Base-by-base conservation (phyloP, 169 alveolate genomes). In the Perkinsus marinus region DNA sequence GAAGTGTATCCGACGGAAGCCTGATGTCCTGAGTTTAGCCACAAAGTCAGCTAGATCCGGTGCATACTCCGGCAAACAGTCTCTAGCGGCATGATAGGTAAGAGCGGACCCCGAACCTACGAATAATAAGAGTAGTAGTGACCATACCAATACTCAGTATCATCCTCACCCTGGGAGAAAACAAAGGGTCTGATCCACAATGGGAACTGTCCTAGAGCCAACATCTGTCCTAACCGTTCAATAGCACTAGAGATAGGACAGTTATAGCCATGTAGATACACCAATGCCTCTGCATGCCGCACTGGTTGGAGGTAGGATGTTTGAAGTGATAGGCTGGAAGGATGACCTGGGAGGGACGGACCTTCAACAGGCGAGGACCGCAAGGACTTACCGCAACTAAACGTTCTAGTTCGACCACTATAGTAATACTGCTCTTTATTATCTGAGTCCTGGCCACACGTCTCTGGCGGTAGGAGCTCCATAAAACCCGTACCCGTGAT, bases 121-220 rank as follows among this genome's bases (percentile, higher is more conserved):
- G 0, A 7, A 19, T 26, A 26, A 57, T 26, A 7, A 57, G 3
- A 57, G 79, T 57, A 19, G 79, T 19, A 13, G n/a, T n/a, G n/a
- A n/a, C n/a, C n/a, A n/a, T n/a, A n/a, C n/a, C n/a, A n/a, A n/a
- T n/a, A n/a, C n/a, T n/a, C n/a, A n/a, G n/a, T n/a, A 57, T 26
- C 34, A 0, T 57, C 37, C 79, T 57, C 26, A 30, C 93, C 92
- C 93, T 93, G 92, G 7, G 94, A 93, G 69, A 93, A 93, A 0
- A 93, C 94, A 91, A 93, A 39, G 13, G 94, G 94, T 43, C 92
- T 90, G 47, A 93, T 90, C 39, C 92, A 93, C n/a, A 93, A 91
- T 90, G 94, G 94, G 39, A 93, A 93, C 57, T 93, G 91, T 0
- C 94, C 94, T 36, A 93, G 92, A 6, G 94, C 94, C 30, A 93